Evolutionary conservation across 139 green algal species (phyloP), one percentile per base, ranked within the genome.

Genomic region (Chlamydomonas applanata): DNA sequence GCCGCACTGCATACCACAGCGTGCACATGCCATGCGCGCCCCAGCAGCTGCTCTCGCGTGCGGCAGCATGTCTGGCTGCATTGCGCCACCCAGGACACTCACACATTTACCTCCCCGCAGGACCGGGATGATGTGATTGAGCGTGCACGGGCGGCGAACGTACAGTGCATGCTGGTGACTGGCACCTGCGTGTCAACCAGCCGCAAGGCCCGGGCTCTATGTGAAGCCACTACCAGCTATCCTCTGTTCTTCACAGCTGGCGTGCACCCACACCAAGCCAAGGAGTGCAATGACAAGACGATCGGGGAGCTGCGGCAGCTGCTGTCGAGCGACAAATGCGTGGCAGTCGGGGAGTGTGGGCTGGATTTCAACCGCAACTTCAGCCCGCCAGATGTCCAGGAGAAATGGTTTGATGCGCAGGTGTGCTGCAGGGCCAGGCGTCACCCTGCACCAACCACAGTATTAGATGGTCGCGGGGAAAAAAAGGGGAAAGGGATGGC

Each of bases 311-410:
- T 95, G 61, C 60, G 73, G 13, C 19, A 78, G 25, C 71, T 94
- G 27, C 85, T 85, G 2, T 20, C 32, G 0, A 73, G 90, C 33
- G 62, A 76, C 13, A 71, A 80, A 19, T 92, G 79, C 35, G 79
- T 85, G n/a, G 79, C 79, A 1, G 70, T 82, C 0, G 86, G 90
- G 2, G 91, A 95, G 69, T 91, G 83, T 64, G 91, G 91, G 0
- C 80, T 95, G 3, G 91, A 95, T 79, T 95, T 92, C 85, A 92
- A 94, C 64, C 80, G 91, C 24, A 93, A 92, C 74, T 95, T 93
- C 72, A 87, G 74, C 49, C 86, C 88, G 0, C 86, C 81, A 4
- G 83, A 86, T 16, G 85, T 90, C n/a, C 90, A 95, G 79, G 75
- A 86, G 74, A 17, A 75, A 25, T 89, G 82, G 82, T 93, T 93